These are phyloP conservation scores for Penicillium robsamsonii DNA, from an alignment of 495 filamentous ascomycete genomes.

Conservation along the genomic window DNA sequence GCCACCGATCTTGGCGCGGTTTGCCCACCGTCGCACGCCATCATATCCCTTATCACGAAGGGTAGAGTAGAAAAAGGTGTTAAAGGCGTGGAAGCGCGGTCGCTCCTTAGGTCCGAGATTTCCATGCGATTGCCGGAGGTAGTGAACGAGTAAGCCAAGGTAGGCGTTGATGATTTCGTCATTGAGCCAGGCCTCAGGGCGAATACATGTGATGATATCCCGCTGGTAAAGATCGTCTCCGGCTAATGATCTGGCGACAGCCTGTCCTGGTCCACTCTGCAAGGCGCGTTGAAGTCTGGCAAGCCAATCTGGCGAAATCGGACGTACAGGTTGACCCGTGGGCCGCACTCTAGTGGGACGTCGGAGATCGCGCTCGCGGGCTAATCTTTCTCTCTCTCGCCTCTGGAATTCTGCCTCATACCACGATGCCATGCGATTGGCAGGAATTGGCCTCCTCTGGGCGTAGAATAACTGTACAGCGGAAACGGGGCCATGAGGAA, in stretches of 20 bases:
- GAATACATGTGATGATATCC: conserved; percentile 62
- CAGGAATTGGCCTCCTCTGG: conserved; percentile 25
- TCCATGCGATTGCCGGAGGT: conserved; percentile 51
- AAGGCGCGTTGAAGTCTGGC: conserved; percentile 34
- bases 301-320: conserved; percentile 47
- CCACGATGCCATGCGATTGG: conserved; percentile 35
- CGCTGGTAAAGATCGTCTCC: conserved; percentile 56
- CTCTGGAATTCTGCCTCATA: conserved; percentile 32
- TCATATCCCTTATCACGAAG: conserved; percentile 53
- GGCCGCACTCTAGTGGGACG: conserved; percentile 24
- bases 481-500: conserved; percentile 36
- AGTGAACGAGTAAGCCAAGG: conserved; percentile 57
- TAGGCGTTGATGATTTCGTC: conserved; percentile 78
- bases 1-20: conserved; percentile 55
- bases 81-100: conserved; percentile 69
- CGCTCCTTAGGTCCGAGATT: conserved; percentile 43
- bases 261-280: conserved; percentile 19
- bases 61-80: conserved; percentile 67
- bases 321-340: conserved; percentile 39
- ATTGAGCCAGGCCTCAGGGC: conserved; percentile 66
- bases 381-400: conserved; percentile 17
- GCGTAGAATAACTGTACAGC: conserved; percentile 37
- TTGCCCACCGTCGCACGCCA: conserved; percentile 51
- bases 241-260: conserved; percentile 47
- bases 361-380: conserved; percentile 13